phyloP scores from a whole-genome alignment of 2,329 filamentous ascomycete species.

The Colletotrichum liaoningense region DNA sequence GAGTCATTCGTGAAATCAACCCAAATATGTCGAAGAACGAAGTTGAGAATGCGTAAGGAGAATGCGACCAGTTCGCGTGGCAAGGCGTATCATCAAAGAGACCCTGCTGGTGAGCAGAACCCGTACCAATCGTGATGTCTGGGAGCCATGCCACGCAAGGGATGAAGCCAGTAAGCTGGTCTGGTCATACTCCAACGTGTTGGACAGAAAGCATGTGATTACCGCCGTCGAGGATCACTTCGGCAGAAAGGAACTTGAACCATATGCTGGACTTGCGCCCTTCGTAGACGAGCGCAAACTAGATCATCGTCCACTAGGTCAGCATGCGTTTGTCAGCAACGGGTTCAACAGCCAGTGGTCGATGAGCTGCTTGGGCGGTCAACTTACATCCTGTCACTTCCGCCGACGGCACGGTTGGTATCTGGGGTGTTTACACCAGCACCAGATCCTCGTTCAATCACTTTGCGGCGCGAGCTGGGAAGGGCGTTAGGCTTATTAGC shows the following conservation, averaged over 20 bases:
- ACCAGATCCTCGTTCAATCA: conserved; percentile 75
- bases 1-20: conserved; percentile 49
- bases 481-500: conserved; percentile 78
- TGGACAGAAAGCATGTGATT: conserved; percentile 37
- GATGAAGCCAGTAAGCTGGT: conserved; percentile 25
- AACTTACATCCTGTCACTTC: conserved; percentile 97
- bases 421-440: conserved; percentile 74
- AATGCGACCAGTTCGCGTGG: conserved; percentile 52
- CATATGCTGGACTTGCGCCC: conserved; percentile 65
- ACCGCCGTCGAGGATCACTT: conserved; percentile 51
- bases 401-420: conserved; percentile 79
- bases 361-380: conserved; percentile 56
- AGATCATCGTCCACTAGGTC: conserved; percentile 84
- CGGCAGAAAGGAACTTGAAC: conserved; percentile 54
- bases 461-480: conserved; percentile 84
- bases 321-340: conserved; percentile 79
- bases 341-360: conserved; percentile 79
- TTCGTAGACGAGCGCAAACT: conserved; percentile 88
- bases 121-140: conserved; percentile 35
- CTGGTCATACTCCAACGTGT: conserved; percentile 38
- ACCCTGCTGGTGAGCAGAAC: conserved; percentile 35
- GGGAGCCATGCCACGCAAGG: conserved; percentile 33
- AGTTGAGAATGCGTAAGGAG: conserved; percentile 52
- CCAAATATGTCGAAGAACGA: conserved; percentile 53
- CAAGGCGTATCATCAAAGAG: conserved; percentile 33